Conservation (phyloP, 768 basidiomycete species). For the Serendipita sp. region DNA sequence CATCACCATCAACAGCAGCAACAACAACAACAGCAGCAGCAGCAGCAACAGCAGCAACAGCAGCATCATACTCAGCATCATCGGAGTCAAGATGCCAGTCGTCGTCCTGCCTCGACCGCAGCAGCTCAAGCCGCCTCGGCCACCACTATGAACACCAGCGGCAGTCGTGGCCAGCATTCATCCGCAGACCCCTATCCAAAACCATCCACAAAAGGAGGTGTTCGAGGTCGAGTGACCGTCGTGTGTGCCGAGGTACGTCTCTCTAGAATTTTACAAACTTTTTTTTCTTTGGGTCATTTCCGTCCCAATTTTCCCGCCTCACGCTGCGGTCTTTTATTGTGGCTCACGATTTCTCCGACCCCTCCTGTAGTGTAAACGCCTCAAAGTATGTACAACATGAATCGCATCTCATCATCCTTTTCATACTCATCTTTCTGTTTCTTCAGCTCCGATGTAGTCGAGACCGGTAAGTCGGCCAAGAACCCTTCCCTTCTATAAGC, state of each 20-base stretch:
- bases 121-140: neutral
- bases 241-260: constrained; percentile 2
- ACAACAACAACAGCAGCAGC: neutral
- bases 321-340: neutral
- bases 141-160: neutral
- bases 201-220: neutral
- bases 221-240: constrained; percentile 1
- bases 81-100: neutral
- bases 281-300: neutral
- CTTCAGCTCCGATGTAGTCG: constrained; percentile 2
- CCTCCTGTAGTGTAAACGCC: neutral
- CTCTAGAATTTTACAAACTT: neutral
- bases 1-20: neutral
- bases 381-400: neutral
- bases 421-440: neutral
- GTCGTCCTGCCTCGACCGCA: neutral
- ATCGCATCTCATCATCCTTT: neutral
- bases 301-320: neutral
- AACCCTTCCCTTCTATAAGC: too few species aligned
- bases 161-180: neutral
- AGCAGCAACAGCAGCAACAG: neutral
- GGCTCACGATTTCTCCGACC: neutral
- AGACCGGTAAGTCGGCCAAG: neutral
- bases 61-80: neutral
- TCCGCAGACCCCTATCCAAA: neutral